A percentile compares a stretch with the other conserved stretches of the same genome.
Evolutionary conservation across 164 flowering plant species (phyloP).

Genomic region (Aristolochia contorta): DNA sequence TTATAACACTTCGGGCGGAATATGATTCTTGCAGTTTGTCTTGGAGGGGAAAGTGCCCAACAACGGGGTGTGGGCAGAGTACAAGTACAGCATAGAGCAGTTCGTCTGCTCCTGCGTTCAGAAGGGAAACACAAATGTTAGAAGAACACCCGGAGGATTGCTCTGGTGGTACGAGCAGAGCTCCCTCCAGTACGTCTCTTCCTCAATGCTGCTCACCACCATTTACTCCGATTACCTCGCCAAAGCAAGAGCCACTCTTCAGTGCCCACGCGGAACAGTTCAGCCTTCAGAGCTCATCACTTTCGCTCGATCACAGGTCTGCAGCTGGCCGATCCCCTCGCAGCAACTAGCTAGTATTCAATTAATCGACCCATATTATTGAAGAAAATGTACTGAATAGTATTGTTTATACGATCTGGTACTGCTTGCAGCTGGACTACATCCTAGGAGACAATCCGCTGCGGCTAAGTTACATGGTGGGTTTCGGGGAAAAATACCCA

Average conservation of each 20-base stretch:
- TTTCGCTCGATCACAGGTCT: constrained; percentile 44
- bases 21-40: constrained; percentile 9
- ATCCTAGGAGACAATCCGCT: constrained; percentile 48
- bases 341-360: too few species aligned
- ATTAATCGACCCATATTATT: too few species aligned
- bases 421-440: constrained; percentile 30
- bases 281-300: constrained; percentile 18
- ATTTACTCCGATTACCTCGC: constrained; percentile 34
- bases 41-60: constrained; percentile 20
- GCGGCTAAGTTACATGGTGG: constrained; percentile 54
- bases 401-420: too few species aligned
- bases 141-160: constrained; percentile 31
- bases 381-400: constrained; percentile 4
- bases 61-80: constrained; percentile 17
- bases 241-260: constrained; percentile 6
- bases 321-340: too few species aligned
- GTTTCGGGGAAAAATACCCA: constrained; percentile 42
- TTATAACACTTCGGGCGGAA: too few species aligned
- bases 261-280: constrained; percentile 25
- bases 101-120: constrained; percentile 40
- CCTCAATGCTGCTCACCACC: constrained; percentile 24
- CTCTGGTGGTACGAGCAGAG: constrained; percentile 29
- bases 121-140: constrained; percentile 34
- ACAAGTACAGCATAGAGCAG: constrained; percentile 33
- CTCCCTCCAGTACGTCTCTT: constrained; percentile 39